These are phyloP conservation scores for Rhodomyrtus psidioides DNA, from an alignment of 441 rosid species.

Conservation along the genomic window DNA sequence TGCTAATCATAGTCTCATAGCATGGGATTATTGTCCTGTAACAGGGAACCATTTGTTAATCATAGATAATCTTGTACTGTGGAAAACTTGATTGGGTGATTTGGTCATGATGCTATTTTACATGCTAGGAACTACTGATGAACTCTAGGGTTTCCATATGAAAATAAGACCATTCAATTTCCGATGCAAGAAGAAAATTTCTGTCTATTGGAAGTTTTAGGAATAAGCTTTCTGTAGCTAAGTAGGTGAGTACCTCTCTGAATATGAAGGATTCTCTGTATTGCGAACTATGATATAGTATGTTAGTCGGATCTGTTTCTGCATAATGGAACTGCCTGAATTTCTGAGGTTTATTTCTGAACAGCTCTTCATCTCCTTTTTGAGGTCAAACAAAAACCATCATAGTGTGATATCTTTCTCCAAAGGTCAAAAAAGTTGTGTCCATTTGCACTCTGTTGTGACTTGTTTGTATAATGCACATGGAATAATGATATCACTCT, in stretches of 20 bases:
- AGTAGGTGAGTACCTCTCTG: not conserved
- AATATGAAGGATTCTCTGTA: not conserved
- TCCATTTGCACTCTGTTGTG: not conserved
- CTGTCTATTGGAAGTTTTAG: not conserved
- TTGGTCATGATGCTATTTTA: not conserved
- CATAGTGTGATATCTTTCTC: not conserved
- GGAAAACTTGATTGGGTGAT: no score
- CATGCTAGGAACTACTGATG: not conserved
- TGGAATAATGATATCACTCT: not conserved
- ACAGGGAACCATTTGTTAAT: not conserved
- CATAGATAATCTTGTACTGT: not conserved
- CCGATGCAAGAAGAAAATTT: not conserved
- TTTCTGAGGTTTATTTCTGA: not conserved
- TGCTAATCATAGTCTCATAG: not conserved
- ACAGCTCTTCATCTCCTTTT: not conserved
- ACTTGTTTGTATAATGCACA: not conserved
- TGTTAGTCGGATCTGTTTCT: not conserved
- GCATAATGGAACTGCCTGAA: not conserved
- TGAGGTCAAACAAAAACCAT: not conserved
- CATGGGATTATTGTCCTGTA: not conserved
- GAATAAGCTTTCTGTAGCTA: not conserved
- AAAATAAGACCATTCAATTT: not conserved
- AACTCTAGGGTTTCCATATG: not conserved
- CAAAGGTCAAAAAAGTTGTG: not conserved
- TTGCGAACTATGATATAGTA: not conserved